Evolutionary conservation across 2,329 filamentous ascomycete species (phyloP).

Genomic region (Aureobasidium sp.): DNA sequence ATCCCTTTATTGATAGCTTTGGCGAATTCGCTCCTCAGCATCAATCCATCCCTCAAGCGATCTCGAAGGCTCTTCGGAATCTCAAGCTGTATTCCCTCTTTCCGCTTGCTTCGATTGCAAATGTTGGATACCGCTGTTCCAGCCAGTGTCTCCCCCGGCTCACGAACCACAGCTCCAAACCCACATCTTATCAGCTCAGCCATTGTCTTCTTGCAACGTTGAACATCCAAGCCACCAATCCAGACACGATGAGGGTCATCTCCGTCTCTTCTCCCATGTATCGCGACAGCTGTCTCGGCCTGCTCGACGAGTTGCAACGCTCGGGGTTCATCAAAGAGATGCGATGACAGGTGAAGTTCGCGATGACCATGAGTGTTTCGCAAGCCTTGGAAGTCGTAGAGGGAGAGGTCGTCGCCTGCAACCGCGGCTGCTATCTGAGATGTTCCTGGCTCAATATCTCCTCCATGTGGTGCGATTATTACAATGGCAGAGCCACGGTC

Average conservation of each 20-base stretch:
- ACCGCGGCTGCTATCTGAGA: background rate
- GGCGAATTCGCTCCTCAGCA: background rate
- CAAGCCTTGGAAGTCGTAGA: constrained; percentile 2
- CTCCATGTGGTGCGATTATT: background rate
- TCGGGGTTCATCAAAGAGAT: background rate
- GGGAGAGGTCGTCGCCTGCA: background rate
- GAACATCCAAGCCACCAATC: background rate
- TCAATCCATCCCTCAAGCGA: background rate
- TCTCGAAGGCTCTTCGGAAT: background rate
- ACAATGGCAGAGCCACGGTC: background rate
- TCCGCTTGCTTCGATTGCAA: background rate
- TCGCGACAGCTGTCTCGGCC: background rate
- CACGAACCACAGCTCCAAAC: background rate
- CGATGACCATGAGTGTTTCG: background rate
- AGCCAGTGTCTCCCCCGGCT: background rate
- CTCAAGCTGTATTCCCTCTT: background rate
- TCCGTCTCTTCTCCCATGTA: background rate
- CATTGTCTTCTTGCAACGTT: background rate
- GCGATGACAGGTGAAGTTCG: background rate
- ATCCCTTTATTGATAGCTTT: background rate
- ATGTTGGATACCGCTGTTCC: background rate
- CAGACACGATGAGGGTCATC: background rate
- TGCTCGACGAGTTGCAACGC: background rate
- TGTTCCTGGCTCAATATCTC: background rate
- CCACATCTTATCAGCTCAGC: background rate